Evolutionary conservation across 371 early-diverging fungal species (phyloP), one percentile per base, ranked within the genome.

Genomic region (Smittium mucronatum): DNA sequence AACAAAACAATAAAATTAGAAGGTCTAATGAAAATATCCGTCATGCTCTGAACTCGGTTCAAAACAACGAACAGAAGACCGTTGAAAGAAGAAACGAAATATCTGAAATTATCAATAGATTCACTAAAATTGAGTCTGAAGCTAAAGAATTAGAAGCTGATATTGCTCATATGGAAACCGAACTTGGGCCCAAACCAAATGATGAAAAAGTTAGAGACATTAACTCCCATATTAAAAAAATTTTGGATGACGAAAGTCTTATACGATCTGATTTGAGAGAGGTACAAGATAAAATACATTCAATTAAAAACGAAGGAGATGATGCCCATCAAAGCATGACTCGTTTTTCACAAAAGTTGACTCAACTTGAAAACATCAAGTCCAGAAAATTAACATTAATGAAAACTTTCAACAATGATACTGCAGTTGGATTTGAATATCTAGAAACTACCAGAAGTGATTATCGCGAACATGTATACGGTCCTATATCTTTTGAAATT

Each of bases 381-480:
- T 66, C 78, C 47, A 78, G 77, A 36, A 81, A 87, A 26, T 69
- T 87, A 2, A 70, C 80, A 1, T 57, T 70, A 0, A 71, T 93
- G 29, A 68, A 74, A 26, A 47, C 63, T 0, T 69, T 70, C 15
- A 81, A 86, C 70, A 70, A 63, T 32, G 86, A 88, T 67, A 82
- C 88, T 0, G 76, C 75, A 21, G 71, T 78, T 1, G 93, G 89
- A 0, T 75, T 81, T 0, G 57, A 78, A 25, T 92, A 89, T 89
- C 75, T 90, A 21, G 80, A 81, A 34, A 63, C 83, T 15, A 88
- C 94, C 70, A 80, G 81, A 26, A 34, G 75, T 25, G 32, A 72
- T 69, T 95, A 95, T 69, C 68, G 78, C 57, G 85, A 86, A 59
- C 80, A 81, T 29, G 87, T 97, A 1, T 89, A 85, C 78, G 85